These are phyloP conservation scores for Astrothelium subdiscretum DNA, from an alignment of 495 filamentous ascomycete genomes.

Conservation along the genomic window DNA sequence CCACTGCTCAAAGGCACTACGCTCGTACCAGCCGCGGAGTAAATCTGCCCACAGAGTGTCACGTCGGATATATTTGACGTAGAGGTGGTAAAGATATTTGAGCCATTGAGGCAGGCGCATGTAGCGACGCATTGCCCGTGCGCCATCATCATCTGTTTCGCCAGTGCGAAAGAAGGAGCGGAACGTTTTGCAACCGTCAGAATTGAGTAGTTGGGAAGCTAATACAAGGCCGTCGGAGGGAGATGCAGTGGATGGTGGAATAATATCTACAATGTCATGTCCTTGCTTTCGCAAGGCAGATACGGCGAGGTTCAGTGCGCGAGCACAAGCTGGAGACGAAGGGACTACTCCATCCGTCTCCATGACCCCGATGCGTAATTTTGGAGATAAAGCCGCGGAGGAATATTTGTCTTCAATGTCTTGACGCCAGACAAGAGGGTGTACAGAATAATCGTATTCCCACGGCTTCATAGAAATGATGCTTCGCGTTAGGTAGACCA, in stretches of 20 bases:
- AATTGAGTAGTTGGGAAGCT: slow-evolving; percentile 75
- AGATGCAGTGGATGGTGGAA: slow-evolving; percentile 37
- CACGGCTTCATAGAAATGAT: slow-evolving; percentile 80
- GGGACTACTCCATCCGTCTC: slow-evolving; percentile 74
- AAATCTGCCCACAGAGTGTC: slow-evolving; percentile 72
- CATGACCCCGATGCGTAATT: slow-evolving; percentile 66
- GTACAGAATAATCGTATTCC: slow-evolving; percentile 78
- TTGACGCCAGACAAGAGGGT: slow-evolving; percentile 70
- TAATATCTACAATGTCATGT: slow-evolving; percentile 66
- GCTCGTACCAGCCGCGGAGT: slow-evolving; percentile 56
- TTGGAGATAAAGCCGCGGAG: slow-evolving; percentile 34
- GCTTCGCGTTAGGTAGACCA: slow-evolving; percentile 73
- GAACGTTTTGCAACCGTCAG: slow-evolving; percentile 80
- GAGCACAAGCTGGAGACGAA: slow-evolving; percentile 70
- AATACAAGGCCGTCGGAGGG: slow-evolving; percentile 65
- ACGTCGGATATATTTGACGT: slow-evolving; percentile 67
- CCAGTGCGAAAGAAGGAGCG: slow-evolving; percentile 60
- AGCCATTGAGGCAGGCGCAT: slow-evolving; percentile 63
- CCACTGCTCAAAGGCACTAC: slow-evolving; percentile 69
- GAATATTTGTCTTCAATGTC: slow-evolving; percentile 46
- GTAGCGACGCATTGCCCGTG: slow-evolving; percentile 56
- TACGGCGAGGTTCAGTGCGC: slow-evolving; percentile 62
- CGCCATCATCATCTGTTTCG: slow-evolving; percentile 74
- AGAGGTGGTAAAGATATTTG: slow-evolving; percentile 80
- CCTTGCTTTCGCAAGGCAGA: slow-evolving; percentile 56